These are phyloP conservation scores for Ophiostoma angusticollis DNA, from an alignment of 2,329 filamentous ascomycete species.

Conservation along the genomic window DNA sequence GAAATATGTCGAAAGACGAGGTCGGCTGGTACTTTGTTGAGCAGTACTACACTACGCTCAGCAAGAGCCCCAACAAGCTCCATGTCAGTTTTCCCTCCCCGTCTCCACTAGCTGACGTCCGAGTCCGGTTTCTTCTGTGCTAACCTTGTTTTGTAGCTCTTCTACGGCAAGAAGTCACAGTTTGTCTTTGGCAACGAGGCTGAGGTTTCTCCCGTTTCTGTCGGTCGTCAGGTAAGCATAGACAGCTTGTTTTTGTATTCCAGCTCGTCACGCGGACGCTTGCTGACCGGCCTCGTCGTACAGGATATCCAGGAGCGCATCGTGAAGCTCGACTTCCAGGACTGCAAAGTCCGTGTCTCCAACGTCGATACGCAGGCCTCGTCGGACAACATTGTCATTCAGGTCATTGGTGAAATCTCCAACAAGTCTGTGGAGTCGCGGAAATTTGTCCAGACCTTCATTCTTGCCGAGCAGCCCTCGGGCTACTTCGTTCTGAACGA, in stretches of 20 bases:
- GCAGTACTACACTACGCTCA: constrained; percentile 97
- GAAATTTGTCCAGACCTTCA: constrained; percentile 97
- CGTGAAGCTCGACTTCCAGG: constrained; percentile 82
- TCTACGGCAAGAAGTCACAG: constrained; percentile 93
- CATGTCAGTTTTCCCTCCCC: constrained; percentile 43
- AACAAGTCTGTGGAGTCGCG: constrained; percentile 84
- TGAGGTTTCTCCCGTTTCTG: constrained; percentile 71
- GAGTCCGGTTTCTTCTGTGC: neutral
- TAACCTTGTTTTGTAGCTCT: constrained; percentile 43
- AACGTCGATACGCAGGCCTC: constrained; percentile 96
- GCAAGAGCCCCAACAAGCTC: constrained; percentile 86
- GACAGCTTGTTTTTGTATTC: too few species aligned
- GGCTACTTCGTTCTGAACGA: constrained; percentile 98
- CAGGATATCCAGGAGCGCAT: constrained; percentile 91
- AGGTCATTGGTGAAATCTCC: constrained; percentile 95
- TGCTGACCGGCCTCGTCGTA: too few species aligned
- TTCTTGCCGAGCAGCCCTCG: constrained; percentile 88
- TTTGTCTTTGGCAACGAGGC: constrained; percentile 88
- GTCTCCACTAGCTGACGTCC: neutral
- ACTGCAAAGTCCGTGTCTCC: constrained; percentile 95
- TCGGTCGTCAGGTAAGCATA: constrained; percentile 83
- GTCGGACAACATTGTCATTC: constrained; percentile 86
- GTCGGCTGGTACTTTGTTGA: constrained; percentile 99
- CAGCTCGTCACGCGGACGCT: too few species aligned
- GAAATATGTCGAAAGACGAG: constrained; percentile 66